phyloP scores from a whole-genome alignment of 768 basidiomycete species.

The Amanita polypyramis region DNA sequence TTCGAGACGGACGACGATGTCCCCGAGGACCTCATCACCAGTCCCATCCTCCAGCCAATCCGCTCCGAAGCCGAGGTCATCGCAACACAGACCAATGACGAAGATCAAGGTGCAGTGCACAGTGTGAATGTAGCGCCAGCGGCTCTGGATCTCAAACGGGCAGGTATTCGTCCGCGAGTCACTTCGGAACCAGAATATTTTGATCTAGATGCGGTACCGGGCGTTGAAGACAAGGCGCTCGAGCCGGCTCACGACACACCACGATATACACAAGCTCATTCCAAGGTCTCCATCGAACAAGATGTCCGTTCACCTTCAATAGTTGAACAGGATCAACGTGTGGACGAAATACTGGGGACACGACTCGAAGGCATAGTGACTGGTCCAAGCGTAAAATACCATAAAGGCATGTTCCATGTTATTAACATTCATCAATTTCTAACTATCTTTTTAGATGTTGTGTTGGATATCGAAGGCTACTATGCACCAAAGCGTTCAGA shows the following conservation, averaged over 20 bases:
- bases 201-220: constrained; percentile 56
- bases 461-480: constrained; percentile 79
- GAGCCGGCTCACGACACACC: constrained; percentile 21
- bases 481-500: constrained; percentile 30
- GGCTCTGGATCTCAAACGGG: constrained; percentile 7
- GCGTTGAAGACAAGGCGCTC: constrained; percentile 20
- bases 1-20: constrained; percentile 95
- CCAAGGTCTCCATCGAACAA: not conserved
- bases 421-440: not conserved
- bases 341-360: constrained; percentile 31
- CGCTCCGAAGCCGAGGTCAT: constrained; percentile 24
- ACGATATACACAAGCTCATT: constrained; percentile 8
- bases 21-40: constrained; percentile 87
- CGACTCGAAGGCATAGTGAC: not conserved
- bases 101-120: constrained; percentile 3
- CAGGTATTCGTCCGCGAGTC: constrained; percentile 11
- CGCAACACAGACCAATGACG: constrained; percentile 5
- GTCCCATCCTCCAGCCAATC: constrained; percentile 74
- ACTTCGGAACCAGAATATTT: constrained; percentile 69
- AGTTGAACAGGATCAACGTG: constrained; percentile 29
- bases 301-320: constrained; percentile 18
- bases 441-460: constrained; percentile 42
- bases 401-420: constrained; percentile 11
- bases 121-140: not conserved
- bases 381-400: constrained; percentile 33